Evolutionary conservation across 1,284 basidiomycete species (phyloP), one percentile per base, ranked within the genome.

Genomic region (Coniophora puteana): DNA sequence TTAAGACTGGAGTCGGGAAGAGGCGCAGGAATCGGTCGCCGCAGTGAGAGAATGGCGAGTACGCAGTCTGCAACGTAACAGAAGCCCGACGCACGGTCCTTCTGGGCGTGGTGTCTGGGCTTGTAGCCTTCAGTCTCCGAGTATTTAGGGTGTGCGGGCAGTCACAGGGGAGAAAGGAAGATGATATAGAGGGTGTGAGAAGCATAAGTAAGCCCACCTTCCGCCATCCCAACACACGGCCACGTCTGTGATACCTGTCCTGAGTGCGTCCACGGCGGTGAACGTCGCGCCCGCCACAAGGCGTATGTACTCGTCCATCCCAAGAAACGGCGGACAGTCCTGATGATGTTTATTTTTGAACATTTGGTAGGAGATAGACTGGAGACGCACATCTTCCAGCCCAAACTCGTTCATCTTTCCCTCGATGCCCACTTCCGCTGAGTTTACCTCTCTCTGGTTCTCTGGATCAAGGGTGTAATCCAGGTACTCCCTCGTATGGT

Each of bases 11-110:
- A n/a, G n/a, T 10, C 46, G 18, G 38, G 35, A 13, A 11, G 38
- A 20, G 36, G 47, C 35, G 26, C 38, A 17, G 49, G 46, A 1
- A 48, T 40, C 11, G 57, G 49, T 22, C 71, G 69, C 49, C 74
- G 80, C 33, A 86, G 68, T 4, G 69, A 61, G 30, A 88, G 69
- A 40, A 94, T 80, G 0, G 87, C 86, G 1, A 97, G 73, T 3
- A 93, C 80, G 40, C 85, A 84, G 58, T 97, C 94, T 4, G 92
- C 90, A 21, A 96, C 83, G 58, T 96, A 97, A 66, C 93, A 97
- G 63, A 93, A 97, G 0, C 93, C 94, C 3, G 87, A 81, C 0
- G 91, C 90, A 37, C 69, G 71, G 0, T 75, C 69, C 56, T 86
- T 85, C 40, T 78, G 78, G 0, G 85, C 83, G 49, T 92, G 89